These are phyloP conservation scores for Colletotrichum destructivum DNA, from an alignment of 2,329 filamentous ascomycete species.

Conservation along the genomic window DNA sequence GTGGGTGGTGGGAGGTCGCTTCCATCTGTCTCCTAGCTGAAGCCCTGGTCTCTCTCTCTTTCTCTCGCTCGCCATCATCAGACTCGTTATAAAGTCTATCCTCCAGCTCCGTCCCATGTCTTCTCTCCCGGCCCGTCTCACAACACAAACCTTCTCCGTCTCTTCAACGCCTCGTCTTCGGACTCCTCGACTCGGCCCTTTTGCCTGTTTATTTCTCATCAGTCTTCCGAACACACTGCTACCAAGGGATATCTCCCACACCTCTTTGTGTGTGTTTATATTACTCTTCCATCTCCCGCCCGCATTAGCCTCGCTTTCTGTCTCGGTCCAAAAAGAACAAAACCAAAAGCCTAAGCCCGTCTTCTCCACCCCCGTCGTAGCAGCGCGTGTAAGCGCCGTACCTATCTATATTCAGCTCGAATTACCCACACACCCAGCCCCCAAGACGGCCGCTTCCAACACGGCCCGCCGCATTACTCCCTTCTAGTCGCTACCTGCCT, in stretches of 20 bases:
- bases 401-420: slow-evolving; percentile 37
- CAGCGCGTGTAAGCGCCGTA: slow-evolving; percentile 41
- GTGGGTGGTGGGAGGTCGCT: slow-evolving; percentile 17
- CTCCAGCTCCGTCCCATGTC: slow-evolving; percentile 21
- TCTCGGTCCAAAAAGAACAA: slow-evolving; percentile 29
- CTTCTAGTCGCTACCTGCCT: slow-evolving; percentile 7
- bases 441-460: neutral
- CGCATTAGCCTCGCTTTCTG: slow-evolving; percentile 31
- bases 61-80: neutral
- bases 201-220: neutral
- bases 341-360: neutral
- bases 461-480: slow-evolving; percentile 33
- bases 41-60: neutral
- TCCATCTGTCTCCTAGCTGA: neutral
- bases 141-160: slow-evolving; percentile 13
- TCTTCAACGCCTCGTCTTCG: neutral
- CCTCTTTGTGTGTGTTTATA: neutral
- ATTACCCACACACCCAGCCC: slow-evolving; percentile 32
- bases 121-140: slow-evolving; percentile 19
- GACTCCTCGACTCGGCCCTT: slow-evolving; percentile 12
- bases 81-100: slow-evolving; percentile 37
- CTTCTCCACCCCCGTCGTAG: slow-evolving; percentile 8
- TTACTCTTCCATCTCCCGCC: slow-evolving; percentile 29
- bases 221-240: neutral
- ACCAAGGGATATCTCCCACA: neutral